Percentiles rank a stretch among this genome's conserved stretches.
Evolutionary conservation across 2,329 filamentous ascomycete genomes (phyloP).

Genomic region (Monilinia fructicola): DNA sequence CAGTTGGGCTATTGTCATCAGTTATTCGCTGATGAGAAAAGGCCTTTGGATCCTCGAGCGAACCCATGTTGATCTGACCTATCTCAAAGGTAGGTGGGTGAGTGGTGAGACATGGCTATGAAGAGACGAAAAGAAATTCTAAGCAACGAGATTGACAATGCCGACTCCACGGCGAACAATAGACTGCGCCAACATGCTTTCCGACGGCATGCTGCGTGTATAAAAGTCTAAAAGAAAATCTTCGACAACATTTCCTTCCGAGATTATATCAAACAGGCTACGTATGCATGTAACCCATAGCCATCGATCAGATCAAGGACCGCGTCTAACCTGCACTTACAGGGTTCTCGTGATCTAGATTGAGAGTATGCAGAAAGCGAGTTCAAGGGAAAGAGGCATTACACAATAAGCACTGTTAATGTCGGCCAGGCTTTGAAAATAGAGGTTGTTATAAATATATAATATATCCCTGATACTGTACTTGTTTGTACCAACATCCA

Average conservation of each 20-base stretch:
- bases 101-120: no score
- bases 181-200: background rate
- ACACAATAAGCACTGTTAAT: background rate
- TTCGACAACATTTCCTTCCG: background rate
- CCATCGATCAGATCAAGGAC: background rate
- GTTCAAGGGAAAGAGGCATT: background rate
- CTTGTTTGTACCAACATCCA: no score
- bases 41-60: no score
- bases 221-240: background rate
- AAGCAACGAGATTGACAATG: background rate
- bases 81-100: no score
- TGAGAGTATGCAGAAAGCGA: background rate
- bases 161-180: background rate
- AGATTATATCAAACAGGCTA: constrained; percentile 4
- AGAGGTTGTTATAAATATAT: background rate
- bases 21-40: no score
- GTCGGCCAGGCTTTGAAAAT: background rate
- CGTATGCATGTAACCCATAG: constrained; percentile 14
- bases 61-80: no score
- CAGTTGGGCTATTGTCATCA: no score
- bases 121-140: background rate
- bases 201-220: background rate
- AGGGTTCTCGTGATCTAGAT: background rate
- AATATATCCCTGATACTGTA: background rate
- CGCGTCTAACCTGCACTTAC: background rate